Conservation (phyloP, 257 asterid species). For the Oldenlandia corymbosa region DNA sequence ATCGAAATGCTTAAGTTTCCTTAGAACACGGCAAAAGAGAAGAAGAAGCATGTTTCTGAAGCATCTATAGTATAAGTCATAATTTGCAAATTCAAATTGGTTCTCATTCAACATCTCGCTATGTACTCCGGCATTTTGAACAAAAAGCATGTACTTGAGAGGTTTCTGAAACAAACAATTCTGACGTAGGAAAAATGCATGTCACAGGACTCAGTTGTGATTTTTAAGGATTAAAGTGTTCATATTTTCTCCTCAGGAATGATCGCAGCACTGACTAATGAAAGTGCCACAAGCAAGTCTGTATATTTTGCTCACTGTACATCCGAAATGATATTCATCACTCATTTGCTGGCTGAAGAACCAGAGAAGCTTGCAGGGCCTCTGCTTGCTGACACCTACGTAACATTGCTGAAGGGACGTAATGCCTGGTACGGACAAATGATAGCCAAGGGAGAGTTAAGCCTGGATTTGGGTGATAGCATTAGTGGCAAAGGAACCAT, state of each 20-base stretch:
- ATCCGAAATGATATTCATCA: constrained; percentile 86
- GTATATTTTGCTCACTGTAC: constrained; percentile 93
- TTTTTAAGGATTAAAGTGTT: not conserved
- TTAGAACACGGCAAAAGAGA: too few species aligned
- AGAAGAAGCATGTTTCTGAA: not conserved
- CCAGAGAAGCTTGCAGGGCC: constrained; percentile 96
- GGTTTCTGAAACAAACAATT: too few species aligned
- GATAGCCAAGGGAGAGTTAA: constrained; percentile 78
- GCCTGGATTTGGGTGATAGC: constrained; percentile 84
- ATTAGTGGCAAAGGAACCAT: constrained; percentile 90
- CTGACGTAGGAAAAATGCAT: too few species aligned
- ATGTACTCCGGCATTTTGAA: too few species aligned
- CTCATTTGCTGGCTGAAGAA: constrained; percentile 73
- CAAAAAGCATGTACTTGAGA: too few species aligned
- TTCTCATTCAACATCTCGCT: not conserved
- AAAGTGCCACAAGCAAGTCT: constrained; percentile 89
- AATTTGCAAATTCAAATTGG: not conserved
- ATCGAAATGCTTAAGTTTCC: too few species aligned
- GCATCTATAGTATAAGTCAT: not conserved
- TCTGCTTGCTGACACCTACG: constrained; percentile 82
- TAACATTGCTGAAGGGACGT: constrained; percentile 82
- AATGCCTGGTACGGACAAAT: constrained; percentile 90
- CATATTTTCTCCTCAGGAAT: constrained; percentile 39
- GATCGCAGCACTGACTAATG: constrained; percentile 89
- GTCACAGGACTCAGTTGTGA: too few species aligned